Conservation (phyloP, 768 basidiomycete genomes). For the Pleurotus sapidus region DNA sequence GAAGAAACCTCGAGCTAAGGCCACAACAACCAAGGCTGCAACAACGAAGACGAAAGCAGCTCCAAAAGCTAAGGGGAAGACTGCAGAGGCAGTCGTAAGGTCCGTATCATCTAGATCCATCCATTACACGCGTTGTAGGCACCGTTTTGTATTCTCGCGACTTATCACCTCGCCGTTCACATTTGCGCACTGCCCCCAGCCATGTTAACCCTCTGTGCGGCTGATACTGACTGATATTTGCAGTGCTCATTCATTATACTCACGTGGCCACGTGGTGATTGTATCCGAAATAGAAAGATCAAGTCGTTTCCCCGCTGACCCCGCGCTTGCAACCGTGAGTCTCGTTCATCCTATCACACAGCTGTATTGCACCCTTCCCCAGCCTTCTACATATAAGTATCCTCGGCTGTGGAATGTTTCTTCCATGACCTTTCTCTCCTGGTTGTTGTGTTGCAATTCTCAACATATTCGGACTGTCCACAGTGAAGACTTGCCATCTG, state of each 20-base stretch:
- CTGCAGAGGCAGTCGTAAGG: neutral
- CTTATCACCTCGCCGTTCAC: neutral
- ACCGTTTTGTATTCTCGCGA: too few species aligned
- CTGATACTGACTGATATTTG: neutral
- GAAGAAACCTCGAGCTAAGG: constrained; percentile 39
- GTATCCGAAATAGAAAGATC: constrained; percentile 7
- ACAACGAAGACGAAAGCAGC: neutral
- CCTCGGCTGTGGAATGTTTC: constrained; percentile 17
- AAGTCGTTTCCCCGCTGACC: neutral
- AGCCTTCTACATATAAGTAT: constrained; percentile 12
- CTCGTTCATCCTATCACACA: neutral
- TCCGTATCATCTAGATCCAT: neutral
- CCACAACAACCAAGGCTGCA: constrained; percentile 13
- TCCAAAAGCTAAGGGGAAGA: constrained; percentile 5
- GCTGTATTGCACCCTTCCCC: constrained; percentile 6
- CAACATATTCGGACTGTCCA: neutral
- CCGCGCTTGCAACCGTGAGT: constrained; percentile 4
- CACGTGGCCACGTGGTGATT: constrained; percentile 5
- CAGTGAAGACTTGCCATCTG: neutral
- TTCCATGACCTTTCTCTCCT: constrained; percentile 57
- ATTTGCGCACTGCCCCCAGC: neutral
- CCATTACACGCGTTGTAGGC: neutral
- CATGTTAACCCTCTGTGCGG: neutral
- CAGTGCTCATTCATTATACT: constrained; percentile 1
- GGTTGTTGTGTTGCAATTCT: constrained; percentile 62